phyloP scores from a whole-genome alignment of 495 filamentous ascomycete genomes.

The Talaromyces adpressus region DNA sequence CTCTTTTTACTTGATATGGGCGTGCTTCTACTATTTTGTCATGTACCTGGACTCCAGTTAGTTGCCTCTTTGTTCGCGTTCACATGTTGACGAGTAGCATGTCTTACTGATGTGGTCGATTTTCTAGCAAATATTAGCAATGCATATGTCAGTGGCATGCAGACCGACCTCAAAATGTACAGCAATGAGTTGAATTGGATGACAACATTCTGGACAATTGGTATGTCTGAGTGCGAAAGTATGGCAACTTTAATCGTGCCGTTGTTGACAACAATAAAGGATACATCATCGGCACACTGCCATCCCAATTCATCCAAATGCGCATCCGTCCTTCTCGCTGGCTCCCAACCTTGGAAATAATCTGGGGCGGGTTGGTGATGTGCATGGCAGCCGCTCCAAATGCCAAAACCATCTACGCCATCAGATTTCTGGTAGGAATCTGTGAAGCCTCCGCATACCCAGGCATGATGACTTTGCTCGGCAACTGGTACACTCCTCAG shows the following conservation, averaged over 20 bases:
- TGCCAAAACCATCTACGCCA: constrained; percentile 33
- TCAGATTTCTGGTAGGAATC: constrained; percentile 43
- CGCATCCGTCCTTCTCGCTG: constrained; percentile 41
- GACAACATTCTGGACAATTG: constrained; percentile 55
- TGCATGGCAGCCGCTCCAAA: constrained; percentile 27
- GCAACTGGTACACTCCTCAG: constrained; percentile 36
- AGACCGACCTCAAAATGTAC: constrained; percentile 52
- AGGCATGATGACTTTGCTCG: constrained; percentile 42
- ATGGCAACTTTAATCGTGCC: neutral
- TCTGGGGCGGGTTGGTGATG: constrained; percentile 38
- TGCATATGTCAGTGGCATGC: constrained; percentile 32
- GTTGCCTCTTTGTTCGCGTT: neutral
- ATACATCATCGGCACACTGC: constrained; percentile 5
- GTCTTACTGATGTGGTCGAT: neutral
- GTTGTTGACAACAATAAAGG: neutral
- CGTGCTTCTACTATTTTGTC: constrained; percentile 5
- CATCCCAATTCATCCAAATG: constrained; percentile 6
- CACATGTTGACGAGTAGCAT: neutral
- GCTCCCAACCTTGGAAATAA: constrained; percentile 47
- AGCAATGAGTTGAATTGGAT: constrained; percentile 46
- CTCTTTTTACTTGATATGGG: neutral
- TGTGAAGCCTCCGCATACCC: constrained; percentile 41
- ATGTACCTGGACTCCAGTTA: constrained; percentile 7
- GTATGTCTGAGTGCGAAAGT: constrained; percentile 10
- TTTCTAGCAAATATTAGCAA: constrained; percentile 5